These are phyloP conservation scores for Saxophila tyrrhenica DNA, from an alignment of 495 filamentous ascomycete species.

Conservation along the genomic window DNA sequence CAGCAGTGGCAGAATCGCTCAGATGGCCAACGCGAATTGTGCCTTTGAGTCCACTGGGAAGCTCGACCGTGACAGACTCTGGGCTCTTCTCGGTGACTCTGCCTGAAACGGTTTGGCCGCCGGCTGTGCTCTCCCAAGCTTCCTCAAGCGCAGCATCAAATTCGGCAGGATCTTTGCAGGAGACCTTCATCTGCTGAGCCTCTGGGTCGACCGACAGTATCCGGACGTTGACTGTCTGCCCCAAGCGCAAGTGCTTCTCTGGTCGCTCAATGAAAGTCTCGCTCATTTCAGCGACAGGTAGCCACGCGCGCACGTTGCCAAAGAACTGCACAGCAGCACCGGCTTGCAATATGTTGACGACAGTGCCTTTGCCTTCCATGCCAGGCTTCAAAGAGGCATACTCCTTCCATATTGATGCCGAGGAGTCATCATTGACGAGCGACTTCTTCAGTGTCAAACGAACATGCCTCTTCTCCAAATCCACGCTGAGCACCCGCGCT, in stretches of 20 bases:
- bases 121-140: slow-evolving; percentile 56
- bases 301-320: slow-evolving; percentile 64
- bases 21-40: slow-evolving; percentile 65
- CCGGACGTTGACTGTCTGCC: slow-evolving; percentile 83
- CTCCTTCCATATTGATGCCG: slow-evolving; percentile 59
- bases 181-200: slow-evolving; percentile 63
- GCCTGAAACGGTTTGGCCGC: slow-evolving; percentile 61
- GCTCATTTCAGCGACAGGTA: slow-evolving; percentile 93
- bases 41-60: slow-evolving; percentile 61
- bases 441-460: slow-evolving; percentile 91
- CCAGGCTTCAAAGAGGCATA: slow-evolving; percentile 60
- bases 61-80: slow-evolving; percentile 65
- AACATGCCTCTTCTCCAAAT: slow-evolving; percentile 63
- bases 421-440: slow-evolving; percentile 82
- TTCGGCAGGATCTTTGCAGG: slow-evolving; percentile 76
- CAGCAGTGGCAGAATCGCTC: slow-evolving; percentile 65
- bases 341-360: slow-evolving; percentile 61
- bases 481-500: slow-evolving; percentile 68
- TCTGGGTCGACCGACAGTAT: slow-evolving; percentile 66
- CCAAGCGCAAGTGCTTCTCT: slow-evolving; percentile 72
- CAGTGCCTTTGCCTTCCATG: slow-evolving; percentile 67
- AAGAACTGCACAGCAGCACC: slow-evolving; percentile 94
- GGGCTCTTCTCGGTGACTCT: slow-evolving; percentile 75
- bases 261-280: slow-evolving; percentile 89
- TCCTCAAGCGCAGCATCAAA: slow-evolving; percentile 65